A percentile compares a stretch with the other conserved stretches of the same genome.
These are phyloP conservation scores for Colletotrichum neosansevieriae DNA, from an alignment of 2,329 filamentous ascomycete species.

Conservation along the genomic window DNA sequence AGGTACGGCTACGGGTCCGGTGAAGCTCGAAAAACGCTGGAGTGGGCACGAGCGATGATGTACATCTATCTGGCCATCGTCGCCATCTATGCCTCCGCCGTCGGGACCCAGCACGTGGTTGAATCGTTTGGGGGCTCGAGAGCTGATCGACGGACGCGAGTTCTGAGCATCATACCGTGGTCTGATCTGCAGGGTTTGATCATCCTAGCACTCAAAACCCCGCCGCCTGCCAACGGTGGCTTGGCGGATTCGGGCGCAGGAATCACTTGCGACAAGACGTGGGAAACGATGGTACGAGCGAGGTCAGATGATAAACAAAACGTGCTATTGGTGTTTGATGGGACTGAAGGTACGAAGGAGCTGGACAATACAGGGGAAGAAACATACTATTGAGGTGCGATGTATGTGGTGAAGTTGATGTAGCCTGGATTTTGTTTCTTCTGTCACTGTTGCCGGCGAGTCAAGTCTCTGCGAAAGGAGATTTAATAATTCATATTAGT, in stretches of 20 bases:
- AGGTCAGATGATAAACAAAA: conserved; percentile 4
- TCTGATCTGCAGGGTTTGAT: conserved; percentile 26
- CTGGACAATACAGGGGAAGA: not conserved
- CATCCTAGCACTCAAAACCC: not conserved
- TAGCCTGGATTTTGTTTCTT: too few relatives aligned
- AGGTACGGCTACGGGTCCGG: conserved; percentile 21
- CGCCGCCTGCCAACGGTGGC: not conserved
- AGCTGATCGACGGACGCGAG: not conserved
- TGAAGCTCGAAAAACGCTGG: not conserved
- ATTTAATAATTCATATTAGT: too few relatives aligned
- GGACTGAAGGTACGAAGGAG: not conserved
- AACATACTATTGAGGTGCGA: too few relatives aligned
- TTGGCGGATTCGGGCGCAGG: conserved; percentile 13
- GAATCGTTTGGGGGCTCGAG: not conserved
- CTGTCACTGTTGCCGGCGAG: too few relatives aligned
- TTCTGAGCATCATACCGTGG: conserved; percentile 19
- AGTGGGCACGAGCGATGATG: not conserved
- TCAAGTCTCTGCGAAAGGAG: too few relatives aligned
- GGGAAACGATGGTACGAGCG: conserved; percentile 10
- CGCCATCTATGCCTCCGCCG: not conserved
- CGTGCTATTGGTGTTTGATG: not conserved
- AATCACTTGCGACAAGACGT: not conserved
- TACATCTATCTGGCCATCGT: conserved; percentile 17
- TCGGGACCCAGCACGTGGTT: not conserved
- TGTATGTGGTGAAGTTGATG: too few relatives aligned